Evolutionary conservation across 2,329 filamentous ascomycete genomes (phyloP).

Genomic region (Fusarium ramigenum): DNA sequence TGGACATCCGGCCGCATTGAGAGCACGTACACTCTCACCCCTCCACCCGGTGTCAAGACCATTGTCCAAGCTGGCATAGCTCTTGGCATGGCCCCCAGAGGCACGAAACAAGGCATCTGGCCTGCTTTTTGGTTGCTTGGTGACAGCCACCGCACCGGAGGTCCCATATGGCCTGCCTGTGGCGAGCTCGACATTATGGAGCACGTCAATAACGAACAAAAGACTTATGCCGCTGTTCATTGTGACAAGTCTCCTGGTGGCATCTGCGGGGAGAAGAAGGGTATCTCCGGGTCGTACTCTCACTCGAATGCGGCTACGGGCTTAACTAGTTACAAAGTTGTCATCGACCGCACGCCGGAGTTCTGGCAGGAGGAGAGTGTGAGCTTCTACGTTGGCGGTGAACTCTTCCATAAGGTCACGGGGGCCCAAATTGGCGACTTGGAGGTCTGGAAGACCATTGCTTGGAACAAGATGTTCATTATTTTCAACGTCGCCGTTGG

Average conservation of each 20-base stretch:
- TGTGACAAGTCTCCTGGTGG: conserved; percentile 48
- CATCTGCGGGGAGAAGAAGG: conserved; percentile 58
- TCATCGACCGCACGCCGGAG: conserved; percentile 56
- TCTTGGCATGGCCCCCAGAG: conserved; percentile 38
- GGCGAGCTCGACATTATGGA: conserved; percentile 38
- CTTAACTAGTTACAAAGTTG: conserved; percentile 59
- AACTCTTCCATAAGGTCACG: conserved; percentile 52
- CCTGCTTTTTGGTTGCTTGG: conserved; percentile 42
- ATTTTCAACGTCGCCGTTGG: conserved; percentile 64
- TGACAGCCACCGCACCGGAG: conserved; percentile 29
- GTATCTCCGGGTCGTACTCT: conserved; percentile 18
- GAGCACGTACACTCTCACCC: conserved; percentile 56
- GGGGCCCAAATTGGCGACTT: conserved; percentile 55
- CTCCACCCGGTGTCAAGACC: conserved; percentile 50
- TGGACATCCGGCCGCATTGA: conserved; percentile 64
- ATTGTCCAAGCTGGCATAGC: conserved; percentile 55
- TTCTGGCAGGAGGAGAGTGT: conserved; percentile 58
- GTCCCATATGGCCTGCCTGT: conserved; percentile 33
- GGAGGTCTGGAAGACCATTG: conserved; percentile 56
- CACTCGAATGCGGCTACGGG: conserved; percentile 20
- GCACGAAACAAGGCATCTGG: conserved; percentile 54
- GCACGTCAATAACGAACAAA: conserved; percentile 16
- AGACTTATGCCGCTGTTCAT: conserved; percentile 24
- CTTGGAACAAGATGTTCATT: conserved; percentile 58
- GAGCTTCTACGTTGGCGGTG: conserved; percentile 57